phyloP scores from a whole-genome alignment of 2,329 filamentous ascomycete species.

The Dryadomyces quercus-mongolicae region DNA sequence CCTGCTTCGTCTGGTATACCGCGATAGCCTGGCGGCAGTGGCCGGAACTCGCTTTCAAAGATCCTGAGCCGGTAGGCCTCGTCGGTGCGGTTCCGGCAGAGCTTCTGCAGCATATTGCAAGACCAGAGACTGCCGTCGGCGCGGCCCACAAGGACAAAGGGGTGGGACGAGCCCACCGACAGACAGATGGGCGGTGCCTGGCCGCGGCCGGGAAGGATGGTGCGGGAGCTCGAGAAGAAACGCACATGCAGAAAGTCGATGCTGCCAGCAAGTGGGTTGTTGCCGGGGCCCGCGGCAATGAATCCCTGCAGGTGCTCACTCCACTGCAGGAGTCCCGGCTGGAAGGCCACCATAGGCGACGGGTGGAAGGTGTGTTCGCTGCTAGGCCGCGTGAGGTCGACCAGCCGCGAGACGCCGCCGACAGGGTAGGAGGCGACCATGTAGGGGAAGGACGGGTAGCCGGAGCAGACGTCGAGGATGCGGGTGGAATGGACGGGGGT shows the following conservation, averaged over 20 bases:
- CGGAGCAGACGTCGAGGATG: slow-evolving; percentile 42
- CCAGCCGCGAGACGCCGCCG: slow-evolving; percentile 38
- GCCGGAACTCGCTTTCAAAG: slow-evolving; percentile 42
- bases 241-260: slow-evolving; percentile 40
- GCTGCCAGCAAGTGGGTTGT: slow-evolving; percentile 38
- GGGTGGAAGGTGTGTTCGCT: slow-evolving; percentile 41
- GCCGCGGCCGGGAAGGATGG: slow-evolving; percentile 30
- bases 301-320: slow-evolving; percentile 44
- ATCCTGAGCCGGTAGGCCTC: slow-evolving; percentile 28
- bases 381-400: slow-evolving; percentile 40
- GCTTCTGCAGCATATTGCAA: slow-evolving; percentile 30
- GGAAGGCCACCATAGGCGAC: slow-evolving; percentile 35
- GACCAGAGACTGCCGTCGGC: slow-evolving; percentile 29
- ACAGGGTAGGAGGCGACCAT: slow-evolving; percentile 42
- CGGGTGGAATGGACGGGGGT: slow-evolving; percentile 40
- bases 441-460: slow-evolving; percentile 43
- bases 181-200: slow-evolving; percentile 33
- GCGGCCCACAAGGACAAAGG: slow-evolving; percentile 36
- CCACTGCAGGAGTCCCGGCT: slow-evolving; percentile 41
- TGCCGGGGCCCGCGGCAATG: slow-evolving; percentile 38
- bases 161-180: slow-evolving; percentile 36
- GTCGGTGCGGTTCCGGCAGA: slow-evolving; percentile 28
- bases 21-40: slow-evolving; percentile 13
- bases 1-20: not conserved
- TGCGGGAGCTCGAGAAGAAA: slow-evolving; percentile 39